Evolutionary conservation across 345 rosid genomes (phyloP), one percentile per base, ranked within the genome.

Genomic region (Syzygium grande): DNA sequence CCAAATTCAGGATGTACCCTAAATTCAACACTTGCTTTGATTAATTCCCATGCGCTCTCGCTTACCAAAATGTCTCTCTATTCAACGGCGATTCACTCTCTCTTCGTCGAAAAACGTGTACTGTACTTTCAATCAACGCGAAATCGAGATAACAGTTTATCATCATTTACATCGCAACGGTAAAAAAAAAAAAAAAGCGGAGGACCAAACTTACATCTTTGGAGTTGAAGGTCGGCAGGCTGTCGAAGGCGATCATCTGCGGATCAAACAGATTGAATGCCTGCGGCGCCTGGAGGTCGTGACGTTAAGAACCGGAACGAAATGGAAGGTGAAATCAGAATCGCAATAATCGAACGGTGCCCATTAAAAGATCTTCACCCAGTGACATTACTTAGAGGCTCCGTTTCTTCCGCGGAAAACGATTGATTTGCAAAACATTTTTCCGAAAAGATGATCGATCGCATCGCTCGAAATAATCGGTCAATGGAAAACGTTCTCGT

Each of bases 181-280:
- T 6, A 25, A 11, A 25, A 2, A 6, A 25, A 25, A 11, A 25
- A 2, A 6, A 25, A 43, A 6, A 4, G n/a, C 46, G 88, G 59
- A 41, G n/a, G 84, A 84, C 19, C 59, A 12, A 34, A 92, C 94
- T 27, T 94, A 97, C 99, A 90, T 96, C 92, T 93, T 96, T 94
- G 30, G 96, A 84, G 49, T 80, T 89, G 68, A 93, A 85, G 17
- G 91, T 88, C 0, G 97, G 91, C 85, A 85, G 93, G 89, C 92
- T 88, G 15, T 88, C 87, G 93, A 91, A 90, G 52, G 92, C 79
- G 79, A 90, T 53, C 11, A 94, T 91, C 84, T 88, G 93, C 22
- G 90, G 90, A 85, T 95, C 96, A 87, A 94, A 95, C n/a, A 96
- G 93, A 83, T 95, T 91, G 92, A 98, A 98, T 51, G 99, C 99